These are phyloP conservation scores for Pittosporum tobira DNA, from an alignment of 129 eudicot genomes.

Conservation along the genomic window DNA sequence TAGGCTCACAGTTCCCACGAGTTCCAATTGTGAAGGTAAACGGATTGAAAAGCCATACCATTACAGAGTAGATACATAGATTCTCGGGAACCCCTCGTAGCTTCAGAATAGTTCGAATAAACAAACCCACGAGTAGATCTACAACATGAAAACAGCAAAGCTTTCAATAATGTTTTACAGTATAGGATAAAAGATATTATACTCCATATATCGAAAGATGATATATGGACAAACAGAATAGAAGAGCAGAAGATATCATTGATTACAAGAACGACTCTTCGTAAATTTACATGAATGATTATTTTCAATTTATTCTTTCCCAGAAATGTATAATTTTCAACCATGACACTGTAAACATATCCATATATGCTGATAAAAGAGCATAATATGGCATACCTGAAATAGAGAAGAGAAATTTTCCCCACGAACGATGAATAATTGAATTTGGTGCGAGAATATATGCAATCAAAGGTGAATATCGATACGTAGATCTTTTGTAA, in stretches of 20 bases:
- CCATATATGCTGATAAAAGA: neutral
- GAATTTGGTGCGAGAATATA: slow-evolving; percentile 80
- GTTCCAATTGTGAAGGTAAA: slow-evolving; percentile 99
- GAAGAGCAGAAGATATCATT: neutral
- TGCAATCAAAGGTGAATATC: slow-evolving; percentile 90
- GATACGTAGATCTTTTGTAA: slow-evolving; percentile 78
- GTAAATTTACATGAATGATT: neutral
- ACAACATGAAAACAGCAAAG: slow-evolving; percentile 20
- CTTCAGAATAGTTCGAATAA: slow-evolving; percentile 74
- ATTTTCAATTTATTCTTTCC: neutral
- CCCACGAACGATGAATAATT: slow-evolving; percentile 72
- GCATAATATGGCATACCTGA: slow-evolving; percentile 7
- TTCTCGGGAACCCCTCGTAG: slow-evolving; percentile 86
- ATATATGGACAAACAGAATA: neutral
- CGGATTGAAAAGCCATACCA: slow-evolving; percentile 95
- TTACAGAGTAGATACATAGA: slow-evolving; percentile 43
- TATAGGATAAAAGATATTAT: neutral
- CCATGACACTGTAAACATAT: neutral
- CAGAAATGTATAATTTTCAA: neutral
- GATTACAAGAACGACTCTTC: too few relatives aligned
- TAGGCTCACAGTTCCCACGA: slow-evolving; percentile 97
- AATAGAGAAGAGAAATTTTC: slow-evolving; percentile 71
- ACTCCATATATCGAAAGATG: neutral
- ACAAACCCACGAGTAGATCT: slow-evolving; percentile 84
- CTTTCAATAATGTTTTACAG: neutral